Evolutionary conservation across 805 yeast species (phyloP), one percentile per base, ranked within the genome.

Genomic region (Candida yuanshanica): DNA sequence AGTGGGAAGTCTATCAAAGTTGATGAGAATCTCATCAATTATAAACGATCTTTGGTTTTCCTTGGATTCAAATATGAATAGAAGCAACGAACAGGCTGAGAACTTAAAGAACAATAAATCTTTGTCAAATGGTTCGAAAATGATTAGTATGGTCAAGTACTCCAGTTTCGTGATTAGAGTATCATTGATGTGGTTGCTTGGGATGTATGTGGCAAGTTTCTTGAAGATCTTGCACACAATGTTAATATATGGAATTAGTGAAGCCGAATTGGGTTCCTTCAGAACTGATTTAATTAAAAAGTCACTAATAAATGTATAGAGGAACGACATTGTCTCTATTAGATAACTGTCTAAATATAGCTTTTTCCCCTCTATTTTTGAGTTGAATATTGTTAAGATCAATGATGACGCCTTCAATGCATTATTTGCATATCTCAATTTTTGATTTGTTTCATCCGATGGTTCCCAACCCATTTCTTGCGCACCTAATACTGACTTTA

Each of bases 11-110:
- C 64, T 68, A 36, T 74, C 76, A 39, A 79, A 60, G 41, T 72
- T 73, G 2, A 70, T 59, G 11, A 82, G 50, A 2, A 83, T 50
- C 54, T 87, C 93, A 39, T 73, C 73, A 7, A 85, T 50, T 5
- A 87, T 68, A 52, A 80, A 82, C 1, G 61, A 59, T 41, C 84
- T 62, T 51, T 87, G 95, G 32, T 69, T 72, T 1, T 64, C 59
- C 16, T 52, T 51, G 3, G 34, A 20, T 3, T 55, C 48, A 40
- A 61, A 63, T 4, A 64, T 56, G 5, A 51, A 44, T 0, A 43
- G 11, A 10, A 63, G 34, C 1, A 60, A 44, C 0, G 42, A 29
- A 36, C 48, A 41, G 12, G 47, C 42, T 8, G 52, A 43, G 24
- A 48, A 36, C 33, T 51, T 52, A 42, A 54, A 41, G 7, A 46